Evolutionary conservation across 2,329 filamentous ascomycete genomes (phyloP).

Genomic region (Paecilomyces variotii): DNA sequence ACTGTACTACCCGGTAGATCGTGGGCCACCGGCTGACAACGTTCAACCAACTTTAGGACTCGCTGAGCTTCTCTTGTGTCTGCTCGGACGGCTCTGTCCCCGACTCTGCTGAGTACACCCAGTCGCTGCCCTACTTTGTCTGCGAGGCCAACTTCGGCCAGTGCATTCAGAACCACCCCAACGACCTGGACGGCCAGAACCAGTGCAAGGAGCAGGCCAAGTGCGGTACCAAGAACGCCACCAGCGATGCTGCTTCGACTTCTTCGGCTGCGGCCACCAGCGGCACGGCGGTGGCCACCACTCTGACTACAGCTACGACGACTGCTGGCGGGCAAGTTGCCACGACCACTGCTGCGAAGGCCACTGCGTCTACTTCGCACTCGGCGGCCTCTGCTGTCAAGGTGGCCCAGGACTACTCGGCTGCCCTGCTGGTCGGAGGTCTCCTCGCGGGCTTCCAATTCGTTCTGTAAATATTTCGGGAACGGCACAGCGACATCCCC

Average conservation of each 20-base stretch:
- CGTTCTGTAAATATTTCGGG: slow-evolving; percentile 41
- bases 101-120: slow-evolving; percentile 47
- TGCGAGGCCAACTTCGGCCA: slow-evolving; percentile 47
- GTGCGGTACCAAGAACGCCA: slow-evolving; percentile 47
- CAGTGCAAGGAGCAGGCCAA: slow-evolving; percentile 40
- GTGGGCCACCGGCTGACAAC: not conserved
- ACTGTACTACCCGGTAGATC: too few relatives aligned
- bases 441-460: slow-evolving; percentile 51
- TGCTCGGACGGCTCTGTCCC: slow-evolving; percentile 50
- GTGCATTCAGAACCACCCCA: slow-evolving; percentile 40
- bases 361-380: slow-evolving; percentile 23
- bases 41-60: slow-evolving; percentile 26
- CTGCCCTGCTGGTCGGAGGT: slow-evolving; percentile 44
- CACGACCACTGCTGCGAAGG: slow-evolving; percentile 20
- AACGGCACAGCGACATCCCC: not conserved
- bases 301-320: slow-evolving; percentile 18
- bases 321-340: slow-evolving; percentile 16
- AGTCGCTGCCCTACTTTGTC: slow-evolving; percentile 54
- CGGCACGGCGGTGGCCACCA: slow-evolving; percentile 13
- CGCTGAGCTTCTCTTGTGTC: slow-evolving; percentile 49
- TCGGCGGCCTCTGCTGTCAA: slow-evolving; percentile 40
- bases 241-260: slow-evolving; percentile 11
- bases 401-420: slow-evolving; percentile 44
- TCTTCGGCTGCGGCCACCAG: slow-evolving; percentile 20
- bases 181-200: slow-evolving; percentile 39